Base-by-base conservation (phyloP, 2,329 filamentous ascomycete genomes). In the Leptographium flavum region DNA sequence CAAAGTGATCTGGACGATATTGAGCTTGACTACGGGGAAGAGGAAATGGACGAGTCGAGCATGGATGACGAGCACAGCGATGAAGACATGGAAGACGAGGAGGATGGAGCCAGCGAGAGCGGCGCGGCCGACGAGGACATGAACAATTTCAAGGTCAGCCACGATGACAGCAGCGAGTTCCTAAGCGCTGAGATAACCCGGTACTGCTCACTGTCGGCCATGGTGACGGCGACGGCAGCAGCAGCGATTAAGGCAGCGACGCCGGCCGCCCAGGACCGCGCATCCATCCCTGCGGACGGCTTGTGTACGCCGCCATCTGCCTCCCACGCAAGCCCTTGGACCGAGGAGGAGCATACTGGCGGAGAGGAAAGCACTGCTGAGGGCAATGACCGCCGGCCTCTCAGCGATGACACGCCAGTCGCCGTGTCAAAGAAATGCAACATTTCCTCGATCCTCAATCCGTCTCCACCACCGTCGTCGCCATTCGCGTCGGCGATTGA, bases 381-480 rank as follows among this genome's bases (percentile, higher is more conserved):
- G 15, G 14, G 2, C 8, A 14, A 23, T 19, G 17, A 17, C 25
- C n/a, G 4, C 17, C 10, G 5, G 10, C n/a, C 23, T 9, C 13
- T 21, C 21, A 11, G 6, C 21, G 23, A 37, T n/a, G 35, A 23
- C 4, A 23, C 13, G 35, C 35, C n/a, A 7, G 13, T 17, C 8
- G 30, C 32, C 1, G 21, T 14, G 25, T 36, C 44, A 3, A 47
- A 44, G 9, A 50, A 49, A 33, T 42, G 32, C 11, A 47, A 53
- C 22, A 53, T 53, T 6, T 47, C 47, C 3, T 48, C 51, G 1
- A 49, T 53, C 8, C 51, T 53, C 9, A 53, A 53, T 42, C 51
- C 51, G 2, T 45, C 50, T 0, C 47, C 42, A 10, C 45, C 36
- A 11, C 37, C 40, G 2, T 43, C 39, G 22, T 48, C 32, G 17